Percentiles rank a stretch among this genome's conserved stretches.
Evolutionary conservation across 345 rosid species (phyloP).

Genomic region (Lepidium aucheri): DNA sequence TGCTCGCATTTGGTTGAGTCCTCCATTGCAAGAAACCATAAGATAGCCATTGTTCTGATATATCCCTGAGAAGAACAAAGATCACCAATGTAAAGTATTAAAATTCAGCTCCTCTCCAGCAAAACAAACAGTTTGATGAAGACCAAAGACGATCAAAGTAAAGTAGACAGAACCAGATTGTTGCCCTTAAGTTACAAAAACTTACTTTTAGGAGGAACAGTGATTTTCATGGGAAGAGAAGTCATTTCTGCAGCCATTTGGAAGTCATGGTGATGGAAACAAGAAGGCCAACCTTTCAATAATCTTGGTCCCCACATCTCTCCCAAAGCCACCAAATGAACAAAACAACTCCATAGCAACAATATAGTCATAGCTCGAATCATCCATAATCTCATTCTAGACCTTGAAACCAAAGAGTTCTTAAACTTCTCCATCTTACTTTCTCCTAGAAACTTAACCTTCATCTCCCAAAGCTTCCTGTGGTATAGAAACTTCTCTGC

Average conservation of each 20-base stretch:
- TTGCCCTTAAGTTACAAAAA: not conserved
- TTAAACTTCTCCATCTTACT: slow-evolving; percentile 47
- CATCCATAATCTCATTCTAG: slow-evolving; percentile 81
- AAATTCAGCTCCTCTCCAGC: not conserved
- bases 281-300: slow-evolving; percentile 85
- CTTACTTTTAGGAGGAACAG: slow-evolving; percentile 82
- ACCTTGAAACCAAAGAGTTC: slow-evolving; percentile 29
- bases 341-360: slow-evolving; percentile 90
- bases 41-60: slow-evolving; percentile 94
- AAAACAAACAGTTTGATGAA: not conserved
- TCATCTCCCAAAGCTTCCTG: slow-evolving; percentile 28
- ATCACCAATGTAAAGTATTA: not conserved
- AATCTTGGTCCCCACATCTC: slow-evolving; percentile 87
- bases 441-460: slow-evolving; percentile 42
- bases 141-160: not conserved
- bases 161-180: not conserved
- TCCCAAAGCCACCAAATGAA: slow-evolving; percentile 82
- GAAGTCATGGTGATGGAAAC: slow-evolving; percentile 41
- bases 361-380: slow-evolving; percentile 81
- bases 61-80: slow-evolving; percentile 44
- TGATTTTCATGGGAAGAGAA: slow-evolving; percentile 36
- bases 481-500: slow-evolving; percentile 21
- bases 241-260: slow-evolving; percentile 32
- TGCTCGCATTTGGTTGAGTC: slow-evolving; percentile 93
- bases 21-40: slow-evolving; percentile 91